A percentile compares a stretch with the other conserved stretches of the same genome.
Conservation (phyloP, 768 basidiomycete species). For the Amanita rimosa region DNA sequence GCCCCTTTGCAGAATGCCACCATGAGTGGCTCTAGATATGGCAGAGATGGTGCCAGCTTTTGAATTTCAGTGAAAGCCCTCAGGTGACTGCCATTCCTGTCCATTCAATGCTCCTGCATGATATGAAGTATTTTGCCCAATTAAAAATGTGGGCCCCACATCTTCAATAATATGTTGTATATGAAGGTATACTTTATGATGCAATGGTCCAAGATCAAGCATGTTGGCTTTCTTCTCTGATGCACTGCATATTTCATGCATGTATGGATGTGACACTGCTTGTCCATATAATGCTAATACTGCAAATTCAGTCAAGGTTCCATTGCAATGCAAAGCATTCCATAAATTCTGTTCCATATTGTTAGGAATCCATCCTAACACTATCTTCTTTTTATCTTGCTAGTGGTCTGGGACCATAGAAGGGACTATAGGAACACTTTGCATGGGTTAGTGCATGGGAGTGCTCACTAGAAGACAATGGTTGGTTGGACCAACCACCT, state of each 20-base stretch:
- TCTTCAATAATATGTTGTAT: slow-evolving; percentile 9
- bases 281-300: slow-evolving; percentile 16
- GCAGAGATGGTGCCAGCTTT: slow-evolving; percentile 6
- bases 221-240: slow-evolving; percentile 17
- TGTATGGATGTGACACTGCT: slow-evolving; percentile 15
- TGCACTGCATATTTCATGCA: slow-evolving; percentile 15
- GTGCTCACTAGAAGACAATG: no score
- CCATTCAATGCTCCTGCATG: slow-evolving; percentile 11
- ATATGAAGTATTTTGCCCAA: slow-evolving; percentile 10
- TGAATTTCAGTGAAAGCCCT: slow-evolving; percentile 12
- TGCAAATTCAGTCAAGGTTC: slow-evolving; percentile 18
- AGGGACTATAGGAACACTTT: no score
- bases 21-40: slow-evolving; percentile 10
- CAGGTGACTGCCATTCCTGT: slow-evolving; percentile 13
- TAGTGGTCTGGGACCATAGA: no score
- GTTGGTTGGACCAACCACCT: no score
- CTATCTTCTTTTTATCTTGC: no score
- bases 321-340: slow-evolving; percentile 12
- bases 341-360: slow-evolving; percentile 24
- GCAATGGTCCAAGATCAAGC: slow-evolving; percentile 15
- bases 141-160: slow-evolving; percentile 16
- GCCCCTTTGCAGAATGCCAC: slow-evolving; percentile 18
- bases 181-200: slow-evolving; percentile 11
- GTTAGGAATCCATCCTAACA: no score
- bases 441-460: no score